Percentiles rank a stretch among this genome's conserved stretches.
phyloP scores from a whole-genome alignment of 1,284 basidiomycete genomes.

The Ceratobasidium sp. region DNA sequence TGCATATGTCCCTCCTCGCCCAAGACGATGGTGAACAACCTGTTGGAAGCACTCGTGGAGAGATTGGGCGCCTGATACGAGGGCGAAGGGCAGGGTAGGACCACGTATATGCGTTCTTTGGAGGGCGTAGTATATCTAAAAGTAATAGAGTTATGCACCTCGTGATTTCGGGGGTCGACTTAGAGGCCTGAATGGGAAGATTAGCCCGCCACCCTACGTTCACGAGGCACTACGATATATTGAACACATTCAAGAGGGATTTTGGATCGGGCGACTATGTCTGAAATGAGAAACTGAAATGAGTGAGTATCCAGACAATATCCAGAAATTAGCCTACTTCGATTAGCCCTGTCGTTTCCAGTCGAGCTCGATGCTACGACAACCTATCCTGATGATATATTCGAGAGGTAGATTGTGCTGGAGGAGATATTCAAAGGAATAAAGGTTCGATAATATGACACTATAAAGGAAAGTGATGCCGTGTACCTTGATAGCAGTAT shows the following conservation, averaged over 20 bases:
- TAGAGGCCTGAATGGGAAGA: background rate
- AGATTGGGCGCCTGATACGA: conserved; percentile 40
- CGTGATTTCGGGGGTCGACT: background rate
- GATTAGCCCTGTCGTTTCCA: too few relatives aligned
- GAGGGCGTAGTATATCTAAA: background rate
- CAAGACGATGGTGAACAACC: conserved; percentile 4
- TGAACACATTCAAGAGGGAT: background rate
- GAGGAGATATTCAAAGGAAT: background rate
- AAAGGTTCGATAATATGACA: too few relatives aligned
- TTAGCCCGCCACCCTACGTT: background rate
- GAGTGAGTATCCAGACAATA: background rate
- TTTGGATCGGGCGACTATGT: background rate
- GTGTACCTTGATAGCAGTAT: too few relatives aligned
- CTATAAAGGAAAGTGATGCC: too few relatives aligned
- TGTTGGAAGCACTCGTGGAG: conserved; percentile 21
- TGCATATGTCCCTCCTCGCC: conserved; percentile 18
- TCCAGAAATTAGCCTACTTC: background rate
- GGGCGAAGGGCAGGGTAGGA: background rate
- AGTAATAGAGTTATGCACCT: background rate
- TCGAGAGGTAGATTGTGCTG: background rate
- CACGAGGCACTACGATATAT: background rate
- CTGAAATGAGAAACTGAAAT: background rate
- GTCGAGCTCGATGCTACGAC: background rate
- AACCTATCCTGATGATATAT: background rate
- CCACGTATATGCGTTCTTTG: conserved; percentile 9